Evolutionary conservation across 2,329 filamentous ascomycete genomes (phyloP).

Genomic region (Trichoderma sp.): DNA sequence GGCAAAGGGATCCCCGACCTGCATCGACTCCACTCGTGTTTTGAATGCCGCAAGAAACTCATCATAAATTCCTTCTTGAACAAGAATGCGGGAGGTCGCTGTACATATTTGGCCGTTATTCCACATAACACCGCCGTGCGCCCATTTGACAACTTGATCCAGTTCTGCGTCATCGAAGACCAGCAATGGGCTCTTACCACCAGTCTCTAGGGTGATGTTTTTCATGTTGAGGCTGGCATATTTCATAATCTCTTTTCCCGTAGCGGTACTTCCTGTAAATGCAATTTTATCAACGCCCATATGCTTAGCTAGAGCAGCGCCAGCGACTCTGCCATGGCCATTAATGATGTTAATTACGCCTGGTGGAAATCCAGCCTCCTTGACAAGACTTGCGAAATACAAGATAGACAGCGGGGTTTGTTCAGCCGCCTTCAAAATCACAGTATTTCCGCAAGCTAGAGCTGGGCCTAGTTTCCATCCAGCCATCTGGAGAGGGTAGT

Average conservation of each 20-base stretch:
- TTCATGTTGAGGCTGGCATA: conserved; percentile 60
- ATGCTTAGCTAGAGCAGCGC: not conserved
- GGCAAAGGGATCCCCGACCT: conserved; percentile 26
- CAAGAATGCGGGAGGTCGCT: not conserved
- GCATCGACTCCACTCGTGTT: not conserved
- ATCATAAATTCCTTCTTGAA: not conserved
- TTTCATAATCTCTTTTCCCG: conserved; percentile 49
- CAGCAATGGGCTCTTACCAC: conserved; percentile 55
- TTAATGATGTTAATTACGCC: not conserved
- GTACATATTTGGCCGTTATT: not conserved
- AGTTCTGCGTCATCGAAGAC: not conserved
- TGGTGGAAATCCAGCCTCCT: not conserved
- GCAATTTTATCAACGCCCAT: conserved; percentile 2
- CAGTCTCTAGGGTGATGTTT: conserved; percentile 74
- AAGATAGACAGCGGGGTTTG: conserved; percentile 49
- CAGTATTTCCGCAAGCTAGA: conserved; percentile 65
- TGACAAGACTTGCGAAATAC: not conserved
- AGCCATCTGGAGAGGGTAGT: conserved; percentile 65
- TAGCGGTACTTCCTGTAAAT: conserved; percentile 43
- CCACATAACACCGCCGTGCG: not conserved
- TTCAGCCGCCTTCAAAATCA: conserved; percentile 70
- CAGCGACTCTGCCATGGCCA: not conserved
- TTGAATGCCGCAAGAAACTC: not conserved
- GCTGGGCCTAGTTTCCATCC: conserved; percentile 73
- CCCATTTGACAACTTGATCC: not conserved